Percentiles rank a stretch among this genome's conserved stretches.
Conservation (phyloP, 345 rosid genomes). For the Salix koriyanagi region DNA sequence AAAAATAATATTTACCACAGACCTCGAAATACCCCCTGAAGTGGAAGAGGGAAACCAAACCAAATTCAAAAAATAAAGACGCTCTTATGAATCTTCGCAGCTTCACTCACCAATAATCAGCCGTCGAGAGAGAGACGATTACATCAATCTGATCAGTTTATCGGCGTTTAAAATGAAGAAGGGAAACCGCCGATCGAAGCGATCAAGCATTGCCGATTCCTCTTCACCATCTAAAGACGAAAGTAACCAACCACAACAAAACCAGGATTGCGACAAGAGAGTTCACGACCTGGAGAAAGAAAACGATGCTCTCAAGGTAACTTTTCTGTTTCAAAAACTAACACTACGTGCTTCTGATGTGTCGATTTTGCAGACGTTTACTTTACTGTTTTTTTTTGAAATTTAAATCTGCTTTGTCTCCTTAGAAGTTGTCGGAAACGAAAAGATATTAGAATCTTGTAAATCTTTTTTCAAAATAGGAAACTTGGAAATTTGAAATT, state of each 20-base stretch:
- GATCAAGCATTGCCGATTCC: constrained; percentile 31
- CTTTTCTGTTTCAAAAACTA: background rate
- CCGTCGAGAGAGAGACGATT: background rate
- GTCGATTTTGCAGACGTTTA: background rate
- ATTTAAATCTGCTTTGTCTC: constrained; percentile 8
- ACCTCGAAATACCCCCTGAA: too few species aligned
- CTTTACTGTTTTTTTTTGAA: background rate
- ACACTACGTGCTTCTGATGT: too few species aligned
- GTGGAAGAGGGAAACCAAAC: background rate
- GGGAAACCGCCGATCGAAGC: constrained; percentile 56
- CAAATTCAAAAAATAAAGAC: background rate
- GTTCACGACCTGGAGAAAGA: constrained; percentile 19
- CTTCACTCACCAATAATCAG: background rate
- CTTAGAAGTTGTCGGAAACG: constrained; percentile 7
- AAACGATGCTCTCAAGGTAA: constrained; percentile 25
- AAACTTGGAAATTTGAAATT: background rate
- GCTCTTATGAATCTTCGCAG: background rate
- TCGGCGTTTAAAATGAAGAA: constrained; percentile 38
- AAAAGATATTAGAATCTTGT: too few species aligned
- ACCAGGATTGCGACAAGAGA: constrained; percentile 4
- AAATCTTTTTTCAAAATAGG: background rate
- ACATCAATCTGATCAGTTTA: background rate
- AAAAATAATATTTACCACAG: too few species aligned
- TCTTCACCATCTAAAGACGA: constrained; percentile 20
- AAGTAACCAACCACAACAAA: background rate